A percentile compares a stretch with the other conserved stretches of the same genome.
phyloP scores from a whole-genome alignment of 345 rosid genomes.

The Boechera retrofracta region DNA sequence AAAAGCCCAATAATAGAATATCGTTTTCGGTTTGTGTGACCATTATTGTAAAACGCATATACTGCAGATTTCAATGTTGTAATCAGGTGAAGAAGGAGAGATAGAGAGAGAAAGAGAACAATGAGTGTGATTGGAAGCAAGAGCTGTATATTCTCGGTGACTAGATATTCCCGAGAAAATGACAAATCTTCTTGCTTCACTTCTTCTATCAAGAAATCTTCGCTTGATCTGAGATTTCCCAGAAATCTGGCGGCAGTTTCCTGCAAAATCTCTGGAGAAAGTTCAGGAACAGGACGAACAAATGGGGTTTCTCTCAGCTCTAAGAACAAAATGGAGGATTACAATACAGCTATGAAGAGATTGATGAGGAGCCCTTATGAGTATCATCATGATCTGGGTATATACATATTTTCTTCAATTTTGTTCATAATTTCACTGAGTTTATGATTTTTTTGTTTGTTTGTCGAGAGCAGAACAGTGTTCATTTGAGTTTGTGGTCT shows the following conservation, averaged over 20 bases:
- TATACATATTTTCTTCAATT: neutral
- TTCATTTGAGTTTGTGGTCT: conserved; percentile 1
- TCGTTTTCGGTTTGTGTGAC: conserved; percentile 34
- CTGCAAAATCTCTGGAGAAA: conserved; percentile 52
- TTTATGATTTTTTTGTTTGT: neutral
- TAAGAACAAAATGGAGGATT: conserved; percentile 65
- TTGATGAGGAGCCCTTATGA: conserved; percentile 93
- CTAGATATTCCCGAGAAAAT: conserved; percentile 36
- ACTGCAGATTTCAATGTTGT: conserved; percentile 34
- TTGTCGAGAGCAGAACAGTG: neutral
- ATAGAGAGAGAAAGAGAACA: conserved; percentile 3
- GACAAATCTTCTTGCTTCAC: conserved; percentile 17
- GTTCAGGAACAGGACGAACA: conserved; percentile 26
- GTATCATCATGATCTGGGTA: conserved; percentile 94
- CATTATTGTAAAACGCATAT: conserved; percentile 30
- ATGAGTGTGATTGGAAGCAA: conserved; percentile 49
- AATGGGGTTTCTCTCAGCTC: conserved; percentile 48
- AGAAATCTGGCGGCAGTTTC: conserved; percentile 43
- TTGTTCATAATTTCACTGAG: neutral
- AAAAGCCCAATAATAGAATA: conserved; percentile 9
- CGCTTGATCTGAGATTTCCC: conserved; percentile 32
- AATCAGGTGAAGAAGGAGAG: conserved; percentile 24
- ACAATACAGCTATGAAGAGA: conserved; percentile 83
- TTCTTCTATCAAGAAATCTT: conserved; percentile 26
- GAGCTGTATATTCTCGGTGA: conserved; percentile 42